phyloP scores from a whole-genome alignment of 768 basidiomycete species.

The Nevesoporus exiguus region DNA sequence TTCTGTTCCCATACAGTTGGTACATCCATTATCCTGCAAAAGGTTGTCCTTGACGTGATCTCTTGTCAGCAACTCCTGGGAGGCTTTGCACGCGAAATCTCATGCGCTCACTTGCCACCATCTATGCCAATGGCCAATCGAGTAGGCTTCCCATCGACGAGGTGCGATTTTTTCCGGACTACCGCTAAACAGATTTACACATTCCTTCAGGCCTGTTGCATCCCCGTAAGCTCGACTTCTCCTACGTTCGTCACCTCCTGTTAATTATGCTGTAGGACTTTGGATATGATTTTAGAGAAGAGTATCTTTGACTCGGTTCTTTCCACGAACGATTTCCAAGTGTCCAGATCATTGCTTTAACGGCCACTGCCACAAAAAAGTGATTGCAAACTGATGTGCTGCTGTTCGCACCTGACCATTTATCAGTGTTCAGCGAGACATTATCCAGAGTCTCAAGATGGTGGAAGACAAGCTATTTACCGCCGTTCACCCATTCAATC shows the following conservation, averaged over 20 bases:
- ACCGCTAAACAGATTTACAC: no score
- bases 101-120: conserved; percentile 42
- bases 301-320: conserved; percentile 67
- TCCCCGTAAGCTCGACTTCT: neutral
- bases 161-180: no score
- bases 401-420: conserved; percentile 4
- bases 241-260: no score
- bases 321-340: conserved; percentile 64
- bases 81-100: conserved; percentile 58
- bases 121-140: conserved; percentile 17
- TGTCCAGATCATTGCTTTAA: conserved; percentile 85
- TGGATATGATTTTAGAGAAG: conserved; percentile 77
- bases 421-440: conserved; percentile 69
- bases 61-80: conserved; percentile 67
- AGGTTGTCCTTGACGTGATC: no score
- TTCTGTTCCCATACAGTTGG: neutral
- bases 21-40: no score
- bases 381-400: conserved; percentile 30
- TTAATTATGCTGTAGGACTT: conserved; percentile 56
- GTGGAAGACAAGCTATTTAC: conserved; percentile 50
- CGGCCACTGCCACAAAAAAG: conserved; percentile 76
- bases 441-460: conserved; percentile 64
- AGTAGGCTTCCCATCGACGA: no score
- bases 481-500: conserved; percentile 78
- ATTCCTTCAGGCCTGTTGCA: no score